These are phyloP conservation scores for Somion occarium DNA, from an alignment of 1,284 basidiomycete species.

Conservation along the genomic window DNA sequence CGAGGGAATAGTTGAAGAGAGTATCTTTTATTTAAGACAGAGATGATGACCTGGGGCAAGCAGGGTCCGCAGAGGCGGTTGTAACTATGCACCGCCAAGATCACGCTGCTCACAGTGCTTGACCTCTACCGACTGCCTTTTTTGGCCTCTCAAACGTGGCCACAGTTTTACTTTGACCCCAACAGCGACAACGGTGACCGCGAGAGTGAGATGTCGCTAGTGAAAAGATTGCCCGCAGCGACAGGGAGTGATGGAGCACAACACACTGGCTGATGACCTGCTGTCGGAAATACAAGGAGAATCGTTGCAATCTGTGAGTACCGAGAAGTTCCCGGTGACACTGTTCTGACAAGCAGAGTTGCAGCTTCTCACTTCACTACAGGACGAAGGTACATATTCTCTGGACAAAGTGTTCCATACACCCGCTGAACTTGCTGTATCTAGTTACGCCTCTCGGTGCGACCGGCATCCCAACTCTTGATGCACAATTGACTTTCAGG, in stretches of 20 bases:
- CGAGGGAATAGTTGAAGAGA: neutral
- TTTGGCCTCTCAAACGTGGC: neutral
- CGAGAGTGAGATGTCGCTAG: too few species aligned
- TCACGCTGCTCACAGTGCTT: neutral
- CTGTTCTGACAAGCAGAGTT: neutral
- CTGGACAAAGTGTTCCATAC: neutral
- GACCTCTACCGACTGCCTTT: neutral
- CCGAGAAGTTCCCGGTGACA: neutral
- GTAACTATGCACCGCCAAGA: slow-evolving; percentile 16
- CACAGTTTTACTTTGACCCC: neutral
- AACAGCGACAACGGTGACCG: neutral
- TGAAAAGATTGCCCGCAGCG: neutral
- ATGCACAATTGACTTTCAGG: slow-evolving; percentile 26
- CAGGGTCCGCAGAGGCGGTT: neutral
- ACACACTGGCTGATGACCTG: slow-evolving; percentile 9
- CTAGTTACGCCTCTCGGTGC: slow-evolving; percentile 12
- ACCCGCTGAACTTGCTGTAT: neutral
- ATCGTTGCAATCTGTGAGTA: slow-evolving; percentile 41
- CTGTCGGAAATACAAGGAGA: slow-evolving; percentile 32
- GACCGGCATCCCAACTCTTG: slow-evolving; percentile 29
- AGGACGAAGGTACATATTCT: neutral
- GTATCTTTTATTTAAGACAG: neutral
- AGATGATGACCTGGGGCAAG: neutral
- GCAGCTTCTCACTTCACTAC: neutral
- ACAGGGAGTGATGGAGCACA: slow-evolving; percentile 8